Evolutionary conservation across 2,329 filamentous ascomycete genomes (phyloP).

Genomic region (Zymoseptoria crescenta): DNA sequence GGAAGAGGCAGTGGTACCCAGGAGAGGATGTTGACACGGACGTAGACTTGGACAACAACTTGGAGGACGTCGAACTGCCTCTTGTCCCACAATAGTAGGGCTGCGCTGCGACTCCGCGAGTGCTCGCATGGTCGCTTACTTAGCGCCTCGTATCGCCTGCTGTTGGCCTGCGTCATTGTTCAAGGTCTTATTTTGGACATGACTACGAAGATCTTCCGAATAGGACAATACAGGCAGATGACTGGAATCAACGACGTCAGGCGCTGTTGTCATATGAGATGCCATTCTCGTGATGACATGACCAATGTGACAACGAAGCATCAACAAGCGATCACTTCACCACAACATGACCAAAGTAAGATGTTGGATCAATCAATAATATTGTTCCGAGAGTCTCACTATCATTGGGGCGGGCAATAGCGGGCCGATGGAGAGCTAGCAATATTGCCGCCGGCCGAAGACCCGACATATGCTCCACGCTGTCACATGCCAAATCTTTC

Average conservation of each 20-base stretch:
- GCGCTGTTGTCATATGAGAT: neutral
- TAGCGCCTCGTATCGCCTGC: neutral
- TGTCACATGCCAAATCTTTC: neutral
- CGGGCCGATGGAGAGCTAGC: no score
- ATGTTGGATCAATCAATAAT: neutral
- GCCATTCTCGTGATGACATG: no score
- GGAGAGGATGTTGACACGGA: neutral
- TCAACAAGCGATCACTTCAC: no score
- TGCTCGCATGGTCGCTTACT: neutral
- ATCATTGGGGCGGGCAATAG: neutral
- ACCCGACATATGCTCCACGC: neutral
- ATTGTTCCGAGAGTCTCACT: neutral
- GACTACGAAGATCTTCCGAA: neutral
- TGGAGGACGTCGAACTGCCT: neutral
- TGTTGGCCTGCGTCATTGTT: neutral
- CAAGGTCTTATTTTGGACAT: neutral
- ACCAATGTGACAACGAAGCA: no score
- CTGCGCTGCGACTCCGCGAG: no score
- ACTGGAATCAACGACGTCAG: neutral
- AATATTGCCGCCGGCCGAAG: no score
- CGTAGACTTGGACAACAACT: neutral
- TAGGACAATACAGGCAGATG: neutral
- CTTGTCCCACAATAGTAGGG: neutral
- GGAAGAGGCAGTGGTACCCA: neutral
- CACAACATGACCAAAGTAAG: neutral